Evolutionary conservation across 2,329 filamentous ascomycete species (phyloP), one percentile per base, ranked within the genome.

Genomic region (Claviceps maximensis): DNA sequence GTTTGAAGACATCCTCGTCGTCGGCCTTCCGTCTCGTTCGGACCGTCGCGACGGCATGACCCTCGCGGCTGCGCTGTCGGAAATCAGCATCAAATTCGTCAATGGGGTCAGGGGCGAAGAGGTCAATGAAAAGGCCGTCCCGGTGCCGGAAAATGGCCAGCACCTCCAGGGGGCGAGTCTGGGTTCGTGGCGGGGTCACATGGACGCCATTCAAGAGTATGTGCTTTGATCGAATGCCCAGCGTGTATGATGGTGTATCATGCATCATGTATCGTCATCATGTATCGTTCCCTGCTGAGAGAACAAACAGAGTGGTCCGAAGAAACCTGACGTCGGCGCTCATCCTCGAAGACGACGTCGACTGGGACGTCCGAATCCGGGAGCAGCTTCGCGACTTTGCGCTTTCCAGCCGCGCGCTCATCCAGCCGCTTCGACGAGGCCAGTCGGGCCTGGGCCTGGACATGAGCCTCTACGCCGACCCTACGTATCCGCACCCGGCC

Each of bases 261-360:
- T n/a, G n/a, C n/a, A n/a, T n/a, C n/a, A n/a, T n/a, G n/a, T n/a
- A n/a, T n/a, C n/a, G n/a, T n/a, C n/a, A n/a, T n/a, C n/a, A n/a
- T n/a, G n/a, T n/a, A n/a, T n/a, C n/a, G n/a, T n/a, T n/a, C n/a
- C n/a, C n/a, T n/a, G n/a, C n/a, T n/a, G n/a, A n/a, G n/a, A n/a
- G n/a, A n/a, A 17, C 19, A 25, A 4, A 17, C 45, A 68, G 67
- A 23, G 64, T 79, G 13, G 67, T 79, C 13, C 64, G 70, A n/a
- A 62, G 70, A 12, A 69, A 71, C 42, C 57, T 77, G 2, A 63
- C 67, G 1, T 74, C 72, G 1, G 76, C 74, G 0, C 63, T 80
- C 2, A 74, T 80, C 29, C 60, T 80, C 27, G 78, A 81, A 58
- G 77, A 80, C 58, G 77, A 80, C 53, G 69, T 72, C 21, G 77